Evolutionary conservation across 306 rosid species (phyloP), one percentile per base, ranked within the genome.

Genomic region (Inga oerstediana): DNA sequence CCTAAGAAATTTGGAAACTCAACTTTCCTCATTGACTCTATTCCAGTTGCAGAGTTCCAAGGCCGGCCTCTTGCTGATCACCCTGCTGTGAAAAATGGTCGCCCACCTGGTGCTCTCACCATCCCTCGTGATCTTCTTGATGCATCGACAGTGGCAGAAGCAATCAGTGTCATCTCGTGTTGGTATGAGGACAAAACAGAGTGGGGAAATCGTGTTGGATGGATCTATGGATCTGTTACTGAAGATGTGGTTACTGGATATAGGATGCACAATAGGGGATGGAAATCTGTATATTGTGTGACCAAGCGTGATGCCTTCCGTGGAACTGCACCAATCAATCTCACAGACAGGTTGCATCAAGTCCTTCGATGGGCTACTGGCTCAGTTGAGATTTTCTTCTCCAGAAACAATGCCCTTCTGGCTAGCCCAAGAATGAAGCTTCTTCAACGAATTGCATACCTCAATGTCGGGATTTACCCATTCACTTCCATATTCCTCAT

Each of bases 51-150:
- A 32, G 98, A 96, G 85, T 93, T 76, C 93, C 98, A 92, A 90
- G 99, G 99, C n/a, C 91, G 99, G 43, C 98, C 99, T 10, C 97
- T 96, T 54, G 99, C 99, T 30, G 99, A 96, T 80, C 99, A 96
- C 88, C 99, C 99, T 20, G 93, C 99, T 24, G 94, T 96, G 67
- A 96, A 93, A 84, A 88, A 95, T 67, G 99, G 99, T 27, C 96
- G 99, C 20, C 92, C 89, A 14, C 98, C 99, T 0, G 98, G 99
- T 56, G 98, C 97, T 66, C 93, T 96, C 75, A 91, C 97, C 75
- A 70, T 82, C 74, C 93, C 94, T 8, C 97, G 99, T 2, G 97
- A 93, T 27, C 94, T 90, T 81, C 99, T 96, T 2, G 97, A 96
- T 87, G 98, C 99, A 30, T 88, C 99, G 34, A 92, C 94, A 2